phyloP scores from a whole-genome alignment of 345 rosid genomes.

The Hypericum androsaemum region DNA sequence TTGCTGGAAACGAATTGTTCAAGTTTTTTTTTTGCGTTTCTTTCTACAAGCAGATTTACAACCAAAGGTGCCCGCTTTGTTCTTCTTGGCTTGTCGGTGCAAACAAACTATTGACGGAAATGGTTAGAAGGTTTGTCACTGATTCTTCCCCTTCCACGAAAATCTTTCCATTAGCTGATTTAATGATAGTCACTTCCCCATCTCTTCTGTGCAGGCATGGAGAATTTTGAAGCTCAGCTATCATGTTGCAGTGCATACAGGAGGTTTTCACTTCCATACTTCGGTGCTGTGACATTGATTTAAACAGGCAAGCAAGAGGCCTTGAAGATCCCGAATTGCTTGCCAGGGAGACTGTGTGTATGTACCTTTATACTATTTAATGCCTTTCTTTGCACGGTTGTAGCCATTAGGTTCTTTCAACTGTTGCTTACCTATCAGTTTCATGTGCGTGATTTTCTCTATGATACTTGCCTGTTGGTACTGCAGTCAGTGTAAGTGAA shows the following conservation, averaged over 20 bases:
- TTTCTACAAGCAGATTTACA: too few species aligned
- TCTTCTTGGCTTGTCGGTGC: too few species aligned
- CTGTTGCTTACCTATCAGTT: neutral
- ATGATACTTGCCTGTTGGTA: slow-evolving; percentile 7
- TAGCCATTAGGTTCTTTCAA: neutral
- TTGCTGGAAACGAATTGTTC: too few species aligned
- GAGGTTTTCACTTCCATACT: slow-evolving; percentile 56
- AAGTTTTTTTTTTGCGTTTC: too few species aligned
- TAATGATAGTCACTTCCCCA: too few species aligned
- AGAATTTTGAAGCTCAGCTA: slow-evolving; percentile 52
- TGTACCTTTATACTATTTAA: slow-evolving; percentile 19
- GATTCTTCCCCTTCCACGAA: too few species aligned
- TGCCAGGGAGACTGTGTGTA: slow-evolving; percentile 96
- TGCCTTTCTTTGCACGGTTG: neutral
- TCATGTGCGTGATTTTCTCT: neutral
- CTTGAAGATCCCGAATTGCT: slow-evolving; percentile 88
- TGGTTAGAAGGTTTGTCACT: too few species aligned
- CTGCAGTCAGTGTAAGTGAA: slow-evolving; percentile 96
- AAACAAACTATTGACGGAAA: too few species aligned
- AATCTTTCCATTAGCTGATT: too few species aligned
- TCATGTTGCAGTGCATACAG: slow-evolving; percentile 89
- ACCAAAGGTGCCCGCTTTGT: too few species aligned
- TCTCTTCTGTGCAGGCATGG: slow-evolving; percentile 51
- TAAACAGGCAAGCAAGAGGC: slow-evolving; percentile 64
- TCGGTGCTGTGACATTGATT: slow-evolving; percentile 74